phyloP scores from a whole-genome alignment of 192 early-diverging fungal genomes.

The Dissophora globulifera region DNA sequence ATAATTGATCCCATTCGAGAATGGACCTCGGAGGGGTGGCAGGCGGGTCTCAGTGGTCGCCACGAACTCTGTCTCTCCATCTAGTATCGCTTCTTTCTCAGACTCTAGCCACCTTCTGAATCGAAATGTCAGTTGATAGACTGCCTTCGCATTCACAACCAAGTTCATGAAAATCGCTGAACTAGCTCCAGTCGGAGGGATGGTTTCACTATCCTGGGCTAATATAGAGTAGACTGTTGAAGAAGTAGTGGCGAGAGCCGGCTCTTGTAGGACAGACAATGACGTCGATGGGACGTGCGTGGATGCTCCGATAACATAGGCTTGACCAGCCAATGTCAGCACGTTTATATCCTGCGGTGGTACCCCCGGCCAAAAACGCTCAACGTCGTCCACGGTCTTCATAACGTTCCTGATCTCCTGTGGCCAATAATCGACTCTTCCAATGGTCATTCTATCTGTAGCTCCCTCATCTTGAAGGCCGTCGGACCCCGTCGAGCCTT shows the following conservation, averaged over 20 bases:
- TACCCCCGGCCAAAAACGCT: conserved; percentile 1
- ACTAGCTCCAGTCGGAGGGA: not conserved
- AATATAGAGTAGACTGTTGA: not conserved
- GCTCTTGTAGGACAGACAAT: not conserved
- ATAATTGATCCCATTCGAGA: no score
- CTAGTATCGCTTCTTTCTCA: conserved; percentile 1
- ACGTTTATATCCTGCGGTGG: not conserved
- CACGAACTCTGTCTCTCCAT: no score
- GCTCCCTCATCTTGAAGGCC: conserved; percentile 9
- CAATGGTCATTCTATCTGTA: not conserved
- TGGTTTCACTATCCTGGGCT: not conserved
- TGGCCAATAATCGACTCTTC: not conserved
- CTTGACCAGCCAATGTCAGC: not conserved
- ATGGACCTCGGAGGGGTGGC: no score
- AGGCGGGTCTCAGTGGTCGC: no score
- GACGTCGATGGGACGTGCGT: not conserved
- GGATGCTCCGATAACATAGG: not conserved
- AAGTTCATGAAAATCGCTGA: not conserved
- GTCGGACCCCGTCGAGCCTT: not conserved
- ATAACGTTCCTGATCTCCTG: conserved; percentile 7
- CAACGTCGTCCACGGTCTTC: not conserved
- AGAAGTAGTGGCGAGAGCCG: not conserved
- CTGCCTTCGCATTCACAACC: not conserved
- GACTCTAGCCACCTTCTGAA: not conserved
- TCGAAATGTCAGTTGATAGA: not conserved